These are phyloP conservation scores for Aspergillus sojae DNA, from an alignment of 2,329 filamentous ascomycete species.

Conservation along the genomic window DNA sequence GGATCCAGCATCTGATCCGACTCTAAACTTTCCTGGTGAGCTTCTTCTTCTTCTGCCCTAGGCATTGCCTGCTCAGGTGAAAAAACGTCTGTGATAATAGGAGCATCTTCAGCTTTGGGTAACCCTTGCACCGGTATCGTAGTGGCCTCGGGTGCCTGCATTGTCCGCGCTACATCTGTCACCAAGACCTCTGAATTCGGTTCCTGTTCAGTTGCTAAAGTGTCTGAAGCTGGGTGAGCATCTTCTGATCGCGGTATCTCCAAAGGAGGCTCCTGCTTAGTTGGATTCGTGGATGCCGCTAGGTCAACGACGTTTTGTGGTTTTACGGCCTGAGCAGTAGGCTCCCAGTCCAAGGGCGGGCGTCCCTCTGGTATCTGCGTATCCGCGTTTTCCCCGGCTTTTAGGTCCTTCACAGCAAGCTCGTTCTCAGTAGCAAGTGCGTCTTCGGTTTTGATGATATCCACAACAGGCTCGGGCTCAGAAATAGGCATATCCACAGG, in stretches of 20 bases:
- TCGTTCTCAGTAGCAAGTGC: not conserved
- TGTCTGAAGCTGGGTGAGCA: not conserved
- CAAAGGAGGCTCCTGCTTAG: not conserved
- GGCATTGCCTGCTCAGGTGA: not conserved
- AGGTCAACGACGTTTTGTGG: not conserved
- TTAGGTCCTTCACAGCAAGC: not conserved
- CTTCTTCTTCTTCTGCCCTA: not conserved
- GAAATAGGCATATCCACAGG: not conserved
- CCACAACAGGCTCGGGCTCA: not conserved
- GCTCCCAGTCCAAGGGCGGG: not conserved
- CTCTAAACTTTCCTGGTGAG: not conserved
- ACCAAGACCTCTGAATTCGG: not conserved
- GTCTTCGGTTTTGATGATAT: not conserved
- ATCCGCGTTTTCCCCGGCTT: not conserved
- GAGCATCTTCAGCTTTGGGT: not conserved
- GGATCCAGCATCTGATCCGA: constrained; percentile 1
- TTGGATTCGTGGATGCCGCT: not conserved
- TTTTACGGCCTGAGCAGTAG: not conserved
- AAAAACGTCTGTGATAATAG: not conserved
- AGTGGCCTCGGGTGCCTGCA: not conserved
- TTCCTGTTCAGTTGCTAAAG: not conserved
- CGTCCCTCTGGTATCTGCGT: not conserved
- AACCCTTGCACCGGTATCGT: not conserved
- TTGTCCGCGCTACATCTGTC: not conserved
- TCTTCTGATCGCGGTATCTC: not conserved